Conservation (phyloP, 2,329 filamentous ascomycete genomes). For the Fusarium humuli region DNA sequence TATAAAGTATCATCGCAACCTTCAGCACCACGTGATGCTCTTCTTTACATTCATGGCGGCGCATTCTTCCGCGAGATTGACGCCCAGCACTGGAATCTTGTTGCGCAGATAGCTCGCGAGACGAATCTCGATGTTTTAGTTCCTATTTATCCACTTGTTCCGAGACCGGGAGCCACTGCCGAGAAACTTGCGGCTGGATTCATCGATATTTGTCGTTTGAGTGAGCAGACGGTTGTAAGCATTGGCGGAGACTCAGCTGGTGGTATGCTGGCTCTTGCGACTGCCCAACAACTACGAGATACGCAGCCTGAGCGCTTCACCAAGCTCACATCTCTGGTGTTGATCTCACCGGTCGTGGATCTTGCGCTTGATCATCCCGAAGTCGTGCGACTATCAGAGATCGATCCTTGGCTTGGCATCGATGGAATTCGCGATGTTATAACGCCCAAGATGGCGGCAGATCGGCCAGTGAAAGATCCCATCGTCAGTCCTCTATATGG, state of each 20-base stretch:
- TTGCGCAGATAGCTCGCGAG: neutral
- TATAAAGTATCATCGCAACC: neutral
- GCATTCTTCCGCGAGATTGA: constrained; percentile 1
- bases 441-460: neutral
- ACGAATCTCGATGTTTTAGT: neutral
- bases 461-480: neutral
- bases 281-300: neutral
- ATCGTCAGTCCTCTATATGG: constrained; percentile 6
- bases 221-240: neutral
- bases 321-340: neutral
- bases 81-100: neutral
- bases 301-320: neutral
- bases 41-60: constrained; percentile 4
- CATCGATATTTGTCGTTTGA: neutral
- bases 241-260: constrained; percentile 5
- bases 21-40: neutral
- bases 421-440: neutral
- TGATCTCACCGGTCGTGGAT: neutral
- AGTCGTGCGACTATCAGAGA: neutral
- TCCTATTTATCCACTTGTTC: constrained; percentile 8
- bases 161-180: neutral
- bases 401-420: constrained; percentile 3
- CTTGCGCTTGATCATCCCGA: neutral
- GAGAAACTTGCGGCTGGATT: neutral
- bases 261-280: neutral